Evolutionary conservation across 768 basidiomycete genomes (phyloP).

Genomic region (Amanita thiersii): DNA sequence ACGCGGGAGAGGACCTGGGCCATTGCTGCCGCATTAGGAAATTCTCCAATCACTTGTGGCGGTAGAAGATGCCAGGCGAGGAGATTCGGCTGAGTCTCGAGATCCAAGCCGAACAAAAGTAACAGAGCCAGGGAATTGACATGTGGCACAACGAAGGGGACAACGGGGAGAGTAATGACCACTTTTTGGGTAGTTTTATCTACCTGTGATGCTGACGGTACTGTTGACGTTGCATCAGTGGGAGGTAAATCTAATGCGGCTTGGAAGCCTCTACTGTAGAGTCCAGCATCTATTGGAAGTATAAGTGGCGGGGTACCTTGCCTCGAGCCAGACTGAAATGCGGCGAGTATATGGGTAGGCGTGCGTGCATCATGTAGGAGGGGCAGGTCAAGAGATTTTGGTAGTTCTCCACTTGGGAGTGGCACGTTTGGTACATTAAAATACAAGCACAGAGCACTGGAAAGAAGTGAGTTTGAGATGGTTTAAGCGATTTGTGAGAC

Average conservation of each 20-base stretch:
- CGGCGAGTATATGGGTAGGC: background rate
- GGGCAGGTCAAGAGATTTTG: background rate
- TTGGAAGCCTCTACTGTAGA: background rate
- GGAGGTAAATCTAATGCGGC: too few species aligned
- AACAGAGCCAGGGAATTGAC: conserved; percentile 46
- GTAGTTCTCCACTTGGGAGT: background rate
- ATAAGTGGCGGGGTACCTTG: background rate
- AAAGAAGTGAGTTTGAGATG: background rate
- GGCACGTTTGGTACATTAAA: background rate
- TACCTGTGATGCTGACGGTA: conserved; percentile 23
- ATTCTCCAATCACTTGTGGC: conserved; percentile 43
- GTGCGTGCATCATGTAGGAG: background rate
- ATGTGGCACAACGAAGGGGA: conserved; percentile 44
- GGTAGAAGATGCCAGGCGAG: conserved; percentile 51
- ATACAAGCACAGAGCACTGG: background rate
- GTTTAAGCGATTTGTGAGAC: too few species aligned
- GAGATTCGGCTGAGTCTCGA: conserved; percentile 38
- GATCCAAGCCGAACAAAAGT: conserved; percentile 47
- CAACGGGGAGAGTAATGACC: conserved; percentile 45
- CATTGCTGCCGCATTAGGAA: conserved; percentile 55
- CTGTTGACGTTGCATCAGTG: too few species aligned
- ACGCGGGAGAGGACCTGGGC: conserved; percentile 36
- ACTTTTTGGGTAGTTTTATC: too few species aligned
- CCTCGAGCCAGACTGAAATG: background rate
- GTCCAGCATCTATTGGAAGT: background rate